Percentiles rank a stretch among this genome's conserved stretches.
Conservation (phyloP, 2,329 filamentous ascomycete species). For the Ascochyta clinopodiicola region DNA sequence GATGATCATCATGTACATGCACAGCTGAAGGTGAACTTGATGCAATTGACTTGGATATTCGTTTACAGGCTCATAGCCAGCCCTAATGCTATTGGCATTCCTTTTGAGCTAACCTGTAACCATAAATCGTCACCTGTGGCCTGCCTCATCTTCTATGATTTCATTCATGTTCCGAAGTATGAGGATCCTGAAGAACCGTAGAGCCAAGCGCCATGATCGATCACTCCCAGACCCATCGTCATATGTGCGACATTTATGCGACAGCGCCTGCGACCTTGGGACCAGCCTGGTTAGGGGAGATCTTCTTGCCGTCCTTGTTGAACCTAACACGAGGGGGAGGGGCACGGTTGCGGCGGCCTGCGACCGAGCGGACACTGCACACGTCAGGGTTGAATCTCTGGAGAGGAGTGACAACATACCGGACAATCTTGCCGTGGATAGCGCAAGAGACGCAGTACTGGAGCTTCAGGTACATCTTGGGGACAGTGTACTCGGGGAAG, state of each 20-base stretch:
- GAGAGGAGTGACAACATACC: conserved; percentile 72
- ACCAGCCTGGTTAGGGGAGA: conserved; percentile 84
- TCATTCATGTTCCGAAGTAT: conserved; percentile 46
- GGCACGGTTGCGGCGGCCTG: conserved; percentile 97
- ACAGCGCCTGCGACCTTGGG: conserved; percentile 59
- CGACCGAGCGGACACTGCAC: conserved; percentile 90
- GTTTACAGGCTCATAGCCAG: conserved; percentile 47
- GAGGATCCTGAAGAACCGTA: conserved; percentile 43
- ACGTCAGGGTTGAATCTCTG: conserved; percentile 1
- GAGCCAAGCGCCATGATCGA: conserved; percentile 47
- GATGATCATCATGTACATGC: no score
- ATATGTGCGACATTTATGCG: conserved; percentile 22
- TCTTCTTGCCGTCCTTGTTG: conserved; percentile 99
- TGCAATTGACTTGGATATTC: conserved; percentile 46
- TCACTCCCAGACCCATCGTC: conserved; percentile 23
- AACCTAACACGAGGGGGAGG: conserved; percentile 96
- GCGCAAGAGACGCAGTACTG: conserved; percentile 99
- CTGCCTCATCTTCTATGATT: conserved; percentile 39
- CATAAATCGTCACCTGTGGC: conserved; percentile 43
- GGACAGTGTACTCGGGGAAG: conserved; percentile 98
- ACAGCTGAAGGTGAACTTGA: conserved; percentile 2
- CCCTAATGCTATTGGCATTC: conserved; percentile 37
- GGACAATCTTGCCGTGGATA: conserved; percentile 99
- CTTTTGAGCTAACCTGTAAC: conserved; percentile 37
- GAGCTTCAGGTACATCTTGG: conserved; percentile 99